Conservation (phyloP, 78 protist genomes). For the Pigoraptor vietnamica region DNA sequence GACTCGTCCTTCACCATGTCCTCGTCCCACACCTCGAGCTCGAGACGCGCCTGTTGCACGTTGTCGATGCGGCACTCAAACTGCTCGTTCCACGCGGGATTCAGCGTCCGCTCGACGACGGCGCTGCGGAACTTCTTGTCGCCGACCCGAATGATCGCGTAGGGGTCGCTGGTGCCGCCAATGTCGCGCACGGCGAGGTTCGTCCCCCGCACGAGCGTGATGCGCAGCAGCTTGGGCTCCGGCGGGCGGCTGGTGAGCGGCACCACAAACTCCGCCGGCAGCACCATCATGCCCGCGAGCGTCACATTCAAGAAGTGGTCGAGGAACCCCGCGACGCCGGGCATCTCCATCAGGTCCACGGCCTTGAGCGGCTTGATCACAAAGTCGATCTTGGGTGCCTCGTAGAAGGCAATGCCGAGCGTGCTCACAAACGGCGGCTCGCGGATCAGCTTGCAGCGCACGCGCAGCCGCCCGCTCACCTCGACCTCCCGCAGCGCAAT, state of each 20-base stretch:
- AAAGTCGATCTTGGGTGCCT: background rate
- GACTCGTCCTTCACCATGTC: background rate
- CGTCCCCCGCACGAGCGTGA: background rate
- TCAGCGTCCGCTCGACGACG: background rate
- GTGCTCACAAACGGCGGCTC: background rate
- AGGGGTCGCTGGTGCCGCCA: background rate
- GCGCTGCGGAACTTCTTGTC: background rate
- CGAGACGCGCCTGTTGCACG: background rate
- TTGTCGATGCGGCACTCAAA: background rate
- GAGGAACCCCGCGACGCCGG: background rate
- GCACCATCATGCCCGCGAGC: background rate
- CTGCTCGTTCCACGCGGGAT: background rate
- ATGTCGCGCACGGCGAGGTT: background rate
- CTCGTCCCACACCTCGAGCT: background rate
- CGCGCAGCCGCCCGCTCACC: background rate
- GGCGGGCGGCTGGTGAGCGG: background rate
- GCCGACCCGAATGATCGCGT: background rate
- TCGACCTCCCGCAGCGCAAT: background rate
- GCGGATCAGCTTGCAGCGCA: background rate
- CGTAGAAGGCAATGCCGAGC: background rate
- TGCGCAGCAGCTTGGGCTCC: background rate
- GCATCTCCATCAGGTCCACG: background rate
- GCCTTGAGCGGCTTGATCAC: background rate
- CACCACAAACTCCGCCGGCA: background rate
- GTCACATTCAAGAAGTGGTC: background rate